Conservation (phyloP, 2,329 filamentous ascomycete species). For the Ilyonectria robusta region DNA sequence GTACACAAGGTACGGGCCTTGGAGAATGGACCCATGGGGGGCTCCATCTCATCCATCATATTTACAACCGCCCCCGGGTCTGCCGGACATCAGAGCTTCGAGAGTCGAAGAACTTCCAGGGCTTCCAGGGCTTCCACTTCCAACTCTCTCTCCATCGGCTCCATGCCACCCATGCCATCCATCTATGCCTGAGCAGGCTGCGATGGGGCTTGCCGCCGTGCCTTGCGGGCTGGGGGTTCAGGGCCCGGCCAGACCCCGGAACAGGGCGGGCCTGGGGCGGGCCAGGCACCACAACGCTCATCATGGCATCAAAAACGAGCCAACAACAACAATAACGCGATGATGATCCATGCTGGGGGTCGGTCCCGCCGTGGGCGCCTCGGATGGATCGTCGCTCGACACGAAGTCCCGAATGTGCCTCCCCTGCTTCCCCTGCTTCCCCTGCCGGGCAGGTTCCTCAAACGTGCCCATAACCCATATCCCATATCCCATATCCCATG, state of each 20-base stretch:
- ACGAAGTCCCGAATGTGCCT: constrained; percentile 6
- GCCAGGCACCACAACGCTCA: constrained; percentile 13
- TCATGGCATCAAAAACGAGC: constrained; percentile 10
- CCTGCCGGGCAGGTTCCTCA: constrained; percentile 21
- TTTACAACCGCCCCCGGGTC: neutral
- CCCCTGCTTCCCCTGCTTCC: neutral
- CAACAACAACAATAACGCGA: constrained; percentile 23
- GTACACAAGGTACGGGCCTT: constrained; percentile 22
- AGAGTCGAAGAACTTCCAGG: neutral
- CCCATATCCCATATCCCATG: neutral
- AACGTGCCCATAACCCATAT: constrained; percentile 10
- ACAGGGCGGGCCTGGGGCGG: constrained; percentile 5
- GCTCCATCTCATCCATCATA: neutral
- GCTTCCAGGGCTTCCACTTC: neutral
- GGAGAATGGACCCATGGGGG: neutral
- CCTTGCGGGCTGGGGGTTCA: constrained; percentile 39
- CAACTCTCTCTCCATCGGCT: neutral
- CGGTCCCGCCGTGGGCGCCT: constrained; percentile 10
- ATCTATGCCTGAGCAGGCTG: neutral
- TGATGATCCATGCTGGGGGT: constrained; percentile 2
- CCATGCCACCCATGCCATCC: neutral
- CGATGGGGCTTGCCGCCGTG: constrained; percentile 3
- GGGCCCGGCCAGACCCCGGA: constrained; percentile 19
- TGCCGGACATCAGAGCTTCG: neutral
- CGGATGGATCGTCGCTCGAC: constrained; percentile 20